phyloP scores from a whole-genome alignment of 768 basidiomycete species.

The Gymnopilus junonius region DNA sequence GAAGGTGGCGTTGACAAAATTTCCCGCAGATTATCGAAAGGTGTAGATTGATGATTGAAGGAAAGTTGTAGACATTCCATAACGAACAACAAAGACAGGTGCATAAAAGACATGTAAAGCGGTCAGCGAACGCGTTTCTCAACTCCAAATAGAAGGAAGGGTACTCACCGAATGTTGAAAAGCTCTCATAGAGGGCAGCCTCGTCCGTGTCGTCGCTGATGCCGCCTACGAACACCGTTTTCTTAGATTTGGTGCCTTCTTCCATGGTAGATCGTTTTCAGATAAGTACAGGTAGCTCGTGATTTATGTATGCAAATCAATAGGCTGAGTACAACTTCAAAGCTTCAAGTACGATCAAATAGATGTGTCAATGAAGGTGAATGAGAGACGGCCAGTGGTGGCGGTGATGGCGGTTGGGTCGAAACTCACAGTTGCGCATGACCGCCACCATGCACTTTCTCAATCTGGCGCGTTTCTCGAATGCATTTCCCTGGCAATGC shows the following conservation, averaged over 20 bases:
- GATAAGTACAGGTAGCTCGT: not conserved
- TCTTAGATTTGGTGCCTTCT: conserved; percentile 83
- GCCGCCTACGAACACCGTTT: conserved; percentile 85
- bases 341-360: not conserved
- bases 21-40: too few relatives aligned
- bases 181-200: conserved; percentile 71
- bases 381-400: not conserved
- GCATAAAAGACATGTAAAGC: not conserved
- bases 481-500: too few relatives aligned
- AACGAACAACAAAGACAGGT: not conserved
- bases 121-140: not conserved
- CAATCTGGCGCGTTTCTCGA: not conserved
- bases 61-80: too few relatives aligned
- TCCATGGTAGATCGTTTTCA: conserved; percentile 52
- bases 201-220: conserved; percentile 87
- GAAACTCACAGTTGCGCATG: not conserved
- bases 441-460: not conserved
- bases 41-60: too few relatives aligned
- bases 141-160: not conserved
- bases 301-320: not conserved
- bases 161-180: conserved; percentile 83
- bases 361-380: not conserved
- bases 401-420: not conserved
- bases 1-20: too few relatives aligned
- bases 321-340: too few relatives aligned